Base-by-base conservation (phyloP, 176 grass and related monocot species). In the Pharus latifolius region DNA sequence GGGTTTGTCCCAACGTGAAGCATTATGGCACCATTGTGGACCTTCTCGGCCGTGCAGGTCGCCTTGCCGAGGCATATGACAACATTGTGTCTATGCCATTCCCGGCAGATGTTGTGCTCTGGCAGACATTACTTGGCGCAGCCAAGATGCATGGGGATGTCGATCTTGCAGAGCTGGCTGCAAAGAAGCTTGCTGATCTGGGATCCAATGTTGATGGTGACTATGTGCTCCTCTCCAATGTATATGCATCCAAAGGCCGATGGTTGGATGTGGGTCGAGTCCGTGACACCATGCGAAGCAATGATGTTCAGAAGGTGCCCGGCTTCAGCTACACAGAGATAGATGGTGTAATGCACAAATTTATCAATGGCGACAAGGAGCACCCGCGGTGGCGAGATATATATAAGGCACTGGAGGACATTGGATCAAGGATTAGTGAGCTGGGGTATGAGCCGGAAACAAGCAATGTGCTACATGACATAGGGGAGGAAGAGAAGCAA, bases 391-490 rank as follows among this genome's bases (percentile, higher is more conserved):
- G 86, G 80, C 76, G 42, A 30, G 86, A 92, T 65, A 92, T 96
- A 63, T 87, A 84, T 48, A 78, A 23, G 58, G 46, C 73, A 22
- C 49, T 96, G 52, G 76, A 90, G 60, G 86, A 89, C 33, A 89
- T 92, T 26, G 33, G 67, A 3, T 82, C 68, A 47, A 84, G 54
- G 75, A 84, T 92, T 49, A 41, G 77, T 22, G 86, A 80, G 29
- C 69, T 96, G n/a, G 93, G 93, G 43, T 87, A 92, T 87, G 83
- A 84, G 34, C 85, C 93, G 18, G 93, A 89, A 56, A 88, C 89
- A 6, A 65, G 67, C 34, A 89, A 96, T 46, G 89, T 96, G 31
- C 55, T 89, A 32, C 93, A 89, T 43, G 88, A 92, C 37, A 92
- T 96, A 64, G 83, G 73, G 73, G 86, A 92, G 69, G 93, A 96